These are phyloP conservation scores for Clitopilus hobsonii DNA, from an alignment of 768 basidiomycete genomes.

Conservation along the genomic window DNA sequence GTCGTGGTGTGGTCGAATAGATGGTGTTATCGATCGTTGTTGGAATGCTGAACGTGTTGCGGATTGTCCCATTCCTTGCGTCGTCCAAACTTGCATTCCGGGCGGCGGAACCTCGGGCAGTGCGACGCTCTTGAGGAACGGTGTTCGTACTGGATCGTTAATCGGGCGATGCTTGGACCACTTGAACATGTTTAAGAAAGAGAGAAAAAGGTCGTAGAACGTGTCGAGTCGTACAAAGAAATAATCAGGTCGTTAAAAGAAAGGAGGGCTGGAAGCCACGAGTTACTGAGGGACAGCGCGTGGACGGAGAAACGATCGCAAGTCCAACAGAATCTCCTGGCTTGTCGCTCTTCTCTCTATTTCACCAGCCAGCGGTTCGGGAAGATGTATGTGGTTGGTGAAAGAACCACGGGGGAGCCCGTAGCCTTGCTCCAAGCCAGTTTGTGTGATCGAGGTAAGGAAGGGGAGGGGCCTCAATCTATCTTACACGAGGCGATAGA, in stretches of 20 bases:
- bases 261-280: constrained; percentile 22
- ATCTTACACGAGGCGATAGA: constrained; percentile 30
- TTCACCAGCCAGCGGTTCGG: constrained; percentile 17
- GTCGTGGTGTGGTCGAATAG: neutral
- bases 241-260: constrained; percentile 20
- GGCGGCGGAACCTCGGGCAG: constrained; percentile 21
- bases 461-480: constrained; percentile 8
- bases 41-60: constrained; percentile 13
- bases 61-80: constrained; percentile 7
- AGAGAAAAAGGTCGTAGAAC: constrained; percentile 10
- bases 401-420: constrained; percentile 25
- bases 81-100: neutral
- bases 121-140: constrained; percentile 22
- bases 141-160: constrained; percentile 25
- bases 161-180: constrained; percentile 20
- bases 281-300: constrained; percentile 24
- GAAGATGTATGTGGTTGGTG: constrained; percentile 22
- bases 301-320: constrained; percentile 13
- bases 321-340: constrained; percentile 12
- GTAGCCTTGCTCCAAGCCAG: constrained; percentile 17
- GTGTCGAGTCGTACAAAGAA: constrained; percentile 17
- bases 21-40: constrained; percentile 8
- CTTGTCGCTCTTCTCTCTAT: constrained; percentile 15
- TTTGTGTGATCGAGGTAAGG: constrained; percentile 23
- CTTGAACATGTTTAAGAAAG: constrained; percentile 28